Evolutionary conservation across 2,329 filamentous ascomycete species (phyloP).

Genomic region (Fusarium sp.): DNA sequence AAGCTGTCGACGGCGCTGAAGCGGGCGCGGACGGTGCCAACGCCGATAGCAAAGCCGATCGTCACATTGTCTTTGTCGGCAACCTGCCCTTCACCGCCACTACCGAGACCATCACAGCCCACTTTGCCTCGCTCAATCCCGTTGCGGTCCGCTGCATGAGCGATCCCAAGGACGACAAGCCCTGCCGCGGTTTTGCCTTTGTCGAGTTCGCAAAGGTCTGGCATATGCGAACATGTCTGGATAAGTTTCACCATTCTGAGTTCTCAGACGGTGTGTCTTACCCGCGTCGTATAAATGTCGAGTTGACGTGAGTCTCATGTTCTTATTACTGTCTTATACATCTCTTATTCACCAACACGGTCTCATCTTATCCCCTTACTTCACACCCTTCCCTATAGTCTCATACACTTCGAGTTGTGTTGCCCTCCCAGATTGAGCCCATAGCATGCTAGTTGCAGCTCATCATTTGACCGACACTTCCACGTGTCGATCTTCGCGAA

Average conservation of each 20-base stretch:
- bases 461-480: conserved; percentile 11
- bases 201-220: conserved; percentile 89
- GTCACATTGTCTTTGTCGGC: conserved; percentile 60
- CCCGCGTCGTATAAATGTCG: conserved; percentile 87
- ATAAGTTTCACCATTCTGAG: conserved; percentile 86
- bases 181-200: conserved; percentile 83
- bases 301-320: conserved; percentile 75
- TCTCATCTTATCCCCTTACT: not conserved
- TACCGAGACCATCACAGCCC: conserved; percentile 71
- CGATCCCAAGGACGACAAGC: conserved; percentile 67
- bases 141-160: conserved; percentile 72
- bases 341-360: not conserved
- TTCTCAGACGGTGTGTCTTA: conserved; percentile 69
- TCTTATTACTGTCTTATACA: conserved; percentile 12
- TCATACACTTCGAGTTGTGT: conserved; percentile 14
- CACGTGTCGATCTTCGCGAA: conserved; percentile 12
- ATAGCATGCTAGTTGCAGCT: conserved; percentile 11
- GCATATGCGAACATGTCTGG: conserved; percentile 91
- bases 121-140: conserved; percentile 77
- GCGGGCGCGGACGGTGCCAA: conserved; percentile 32
- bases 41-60: conserved; percentile 44
- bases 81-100: conserved; percentile 91
- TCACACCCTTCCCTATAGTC: conserved; percentile 3
- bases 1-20: conserved; percentile 12
- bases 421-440: not conserved